These are phyloP conservation scores for Diaporthe citrichinensis DNA, from an alignment of 2,329 filamentous ascomycete species.

Conservation along the genomic window DNA sequence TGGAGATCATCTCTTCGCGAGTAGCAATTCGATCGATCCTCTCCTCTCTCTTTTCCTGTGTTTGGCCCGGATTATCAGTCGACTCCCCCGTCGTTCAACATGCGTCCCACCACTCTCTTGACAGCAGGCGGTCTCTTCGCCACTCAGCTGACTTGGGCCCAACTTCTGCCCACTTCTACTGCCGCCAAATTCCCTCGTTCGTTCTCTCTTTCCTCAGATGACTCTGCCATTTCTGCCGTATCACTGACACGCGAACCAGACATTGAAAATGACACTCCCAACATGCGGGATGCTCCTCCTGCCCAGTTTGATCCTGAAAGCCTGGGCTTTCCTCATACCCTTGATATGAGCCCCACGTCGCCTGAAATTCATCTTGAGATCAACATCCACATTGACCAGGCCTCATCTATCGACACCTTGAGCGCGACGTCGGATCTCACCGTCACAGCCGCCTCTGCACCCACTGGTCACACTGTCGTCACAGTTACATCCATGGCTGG, in stretches of 20 bases:
- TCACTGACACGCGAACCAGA: conserved; percentile 12
- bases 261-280: not conserved
- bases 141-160: conserved; percentile 20
- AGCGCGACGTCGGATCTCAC: conserved; percentile 14
- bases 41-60: conserved; percentile 31
- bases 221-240: not conserved
- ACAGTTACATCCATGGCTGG: conserved; percentile 3
- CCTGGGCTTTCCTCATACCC: conserved; percentile 31
- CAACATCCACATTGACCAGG: conserved; percentile 36
- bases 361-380: conserved; percentile 39
- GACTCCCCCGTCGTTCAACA: conserved; percentile 1
- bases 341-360: conserved; percentile 16
- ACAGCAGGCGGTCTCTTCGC: conserved; percentile 20
- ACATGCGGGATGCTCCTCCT: conserved; percentile 3
- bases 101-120: conserved; percentile 28
- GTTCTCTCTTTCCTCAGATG: not conserved
- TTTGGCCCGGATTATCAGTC: conserved; percentile 5
- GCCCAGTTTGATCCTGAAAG: conserved; percentile 14
- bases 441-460: conserved; percentile 15
- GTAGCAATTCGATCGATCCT: conserved; percentile 42
- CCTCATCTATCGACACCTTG: not conserved
- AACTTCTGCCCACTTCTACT: not conserved
- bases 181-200: not conserved
- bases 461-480: not conserved
- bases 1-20: conserved; percentile 42